Base-by-base conservation (phyloP, 2,329 filamentous ascomycete genomes). In the Diaporthe sp. region DNA sequence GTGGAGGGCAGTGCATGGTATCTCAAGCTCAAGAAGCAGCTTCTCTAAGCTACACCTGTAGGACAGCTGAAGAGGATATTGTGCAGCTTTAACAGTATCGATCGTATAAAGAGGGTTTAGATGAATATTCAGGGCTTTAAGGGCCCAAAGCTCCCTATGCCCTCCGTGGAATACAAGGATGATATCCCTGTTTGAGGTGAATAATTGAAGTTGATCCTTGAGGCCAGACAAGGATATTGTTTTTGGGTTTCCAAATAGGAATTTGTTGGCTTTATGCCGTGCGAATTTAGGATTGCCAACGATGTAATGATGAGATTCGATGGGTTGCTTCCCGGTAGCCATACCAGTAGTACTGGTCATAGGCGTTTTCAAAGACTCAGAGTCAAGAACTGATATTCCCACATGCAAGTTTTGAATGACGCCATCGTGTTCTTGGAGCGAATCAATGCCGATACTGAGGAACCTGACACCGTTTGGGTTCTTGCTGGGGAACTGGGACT, bases 241-340 rank as follows among this genome's bases (percentile, higher is more conserved):
- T 32, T 65, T 6, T 32, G 17, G 42, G 17, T 50, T 50, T n/a
- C 19, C 44, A 50, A n/a, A 50, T 50, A 50, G 19, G 15, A n/a
- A n/a, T 65, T 50, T 65, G 44, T 50, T 35, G 17, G 42, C n/a
- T n/a, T 50, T n/a, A 50, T 50, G 50, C 50, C 42, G 25, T 7
- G 42, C 61, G 15, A 51, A 25, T 15, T 66, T 66, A 12, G 22
- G 25, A 66, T 47, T 35, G 39, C 27, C 61, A 66, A 51, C 15
- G 32, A 66, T 35, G 42, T 66, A 66, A 50, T 44, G 39, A 66
- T 51, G 61, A n/a, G 44, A 51, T 35, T 35, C 39, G 61, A 51
- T 25, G 27, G n/a, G 27, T 27, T 66, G 44, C 44, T 50, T 50
- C 19, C 3, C 8, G 44, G 19, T 50, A 50, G 44, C 44, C 44